Base-by-base conservation (phyloP, 2,329 filamentous ascomycete species). In the Tolypocladium capitatum region DNA sequence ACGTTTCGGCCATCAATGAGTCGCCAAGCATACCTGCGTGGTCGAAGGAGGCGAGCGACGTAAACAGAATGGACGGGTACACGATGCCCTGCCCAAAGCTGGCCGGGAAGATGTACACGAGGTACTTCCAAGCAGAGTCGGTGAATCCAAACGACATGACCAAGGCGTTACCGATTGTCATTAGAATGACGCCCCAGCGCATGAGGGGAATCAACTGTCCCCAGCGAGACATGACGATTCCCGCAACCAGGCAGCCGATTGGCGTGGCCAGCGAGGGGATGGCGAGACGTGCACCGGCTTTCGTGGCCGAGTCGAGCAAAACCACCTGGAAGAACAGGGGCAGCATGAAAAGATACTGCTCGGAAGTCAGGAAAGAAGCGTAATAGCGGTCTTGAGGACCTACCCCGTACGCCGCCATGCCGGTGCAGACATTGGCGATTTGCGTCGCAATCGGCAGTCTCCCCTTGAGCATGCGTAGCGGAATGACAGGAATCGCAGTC, bases 281-380 rank as follows among this genome's bases (percentile, higher is more conserved):
- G 0, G 80, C 74, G 7, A 86, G 73, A 1, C 81, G 74, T 6
- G 79, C 72, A 1, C 83, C 82, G 0, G 83, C 82, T 14, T 71
- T 70, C 0, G 81, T 80, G 0, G 83, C 76, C 0, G 77, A 77
- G 50, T 84, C 80, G 2, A 78, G 63, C 3, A 83, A 70, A 7
- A 84, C 78, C 0, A 78, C 78, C 54, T 84, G 81, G 58, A 84
- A 86, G 64, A 83, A 86, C 5, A 86, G 66, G 0, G 83, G 83
- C 0, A 83, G 72, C 56, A 83, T 82, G 65, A 86, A 86, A 16
- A 85, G 67, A 53, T 84, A 77, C 71, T 75, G 40, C 5, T 13
- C 3, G 7, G 61, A 0, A 30, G 45, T 59, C 14, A 61, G 53
- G 16, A 11, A 14, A 8, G 3, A 11, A 18, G 3, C 3, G 0